Percentiles rank a stretch among this genome's conserved stretches.
These are phyloP conservation scores for Epichloe bromicola DNA, from an alignment of 2,329 filamentous ascomycete species.

Conservation along the genomic window DNA sequence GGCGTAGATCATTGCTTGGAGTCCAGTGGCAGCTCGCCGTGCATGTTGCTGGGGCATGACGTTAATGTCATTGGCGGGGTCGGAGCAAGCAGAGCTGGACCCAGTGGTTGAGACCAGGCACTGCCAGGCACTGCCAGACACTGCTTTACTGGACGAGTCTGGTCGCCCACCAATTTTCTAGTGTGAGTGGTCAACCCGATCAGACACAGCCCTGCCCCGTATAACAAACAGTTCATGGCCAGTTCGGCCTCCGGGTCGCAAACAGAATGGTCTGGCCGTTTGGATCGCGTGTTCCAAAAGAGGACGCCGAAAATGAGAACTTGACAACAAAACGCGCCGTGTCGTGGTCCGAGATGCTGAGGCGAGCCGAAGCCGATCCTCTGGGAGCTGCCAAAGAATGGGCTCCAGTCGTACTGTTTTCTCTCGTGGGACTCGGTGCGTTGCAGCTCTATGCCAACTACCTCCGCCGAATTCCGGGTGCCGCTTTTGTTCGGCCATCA, in stretches of 20 bases:
- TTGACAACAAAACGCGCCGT: conserved; percentile 14
- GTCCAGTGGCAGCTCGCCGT: too few relatives aligned
- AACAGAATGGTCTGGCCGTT: conserved; percentile 30
- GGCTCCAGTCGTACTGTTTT: conserved; percentile 25
- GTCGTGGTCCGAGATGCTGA: conserved; percentile 27
- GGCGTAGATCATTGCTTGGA: too few relatives aligned
- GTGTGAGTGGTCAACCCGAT: background rate
- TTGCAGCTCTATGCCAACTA: conserved; percentile 56
- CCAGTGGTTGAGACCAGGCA: too few relatives aligned
- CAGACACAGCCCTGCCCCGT: background rate
- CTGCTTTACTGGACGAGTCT: too few relatives aligned
- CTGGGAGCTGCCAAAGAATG: conserved; percentile 26
- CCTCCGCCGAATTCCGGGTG: conserved; percentile 70
- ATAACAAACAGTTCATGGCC: conserved; percentile 1
- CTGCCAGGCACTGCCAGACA: too few relatives aligned
- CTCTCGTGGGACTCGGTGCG: conserved; percentile 24
- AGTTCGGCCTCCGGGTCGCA: conserved; percentile 17
- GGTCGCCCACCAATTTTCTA: too few relatives aligned
- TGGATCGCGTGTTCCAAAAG: conserved; percentile 16
- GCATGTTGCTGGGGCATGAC: too few relatives aligned
- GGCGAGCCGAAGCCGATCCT: conserved; percentile 13
- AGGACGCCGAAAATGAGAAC: conserved; percentile 12
- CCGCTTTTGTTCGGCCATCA: conserved; percentile 58
- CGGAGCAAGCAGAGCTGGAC: too few relatives aligned
- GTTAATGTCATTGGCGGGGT: too few relatives aligned